Base-by-base conservation (phyloP, 257 asterid species). In the Rauvolfia tetraphylla region DNA sequence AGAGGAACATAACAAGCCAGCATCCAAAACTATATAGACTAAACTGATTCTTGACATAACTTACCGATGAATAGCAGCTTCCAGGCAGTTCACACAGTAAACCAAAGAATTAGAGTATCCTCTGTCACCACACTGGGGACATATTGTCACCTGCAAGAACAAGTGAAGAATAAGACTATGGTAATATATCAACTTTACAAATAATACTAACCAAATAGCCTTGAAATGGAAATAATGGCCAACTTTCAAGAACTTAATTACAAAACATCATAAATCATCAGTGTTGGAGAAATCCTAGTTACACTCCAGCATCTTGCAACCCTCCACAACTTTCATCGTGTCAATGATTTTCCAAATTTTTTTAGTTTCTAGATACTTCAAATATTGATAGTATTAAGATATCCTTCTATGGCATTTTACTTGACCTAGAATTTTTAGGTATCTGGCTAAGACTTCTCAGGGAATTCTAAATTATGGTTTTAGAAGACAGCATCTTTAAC, bases 11-110 rank as follows among this genome's bases (percentile, higher is more conserved):
- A 57, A 7, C 41, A 12, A 41, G 7, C 20, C 7, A 78, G 39
- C 15, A 17, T 48, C 59, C 29, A 29, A 71, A 71, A 56, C 41
- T 8, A 65, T 14, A 61, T 34, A 62, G 22, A 6, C 10, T 46
- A 7, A 46, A 13, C 2, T 41, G 44, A 41, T 41, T 8, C 36
- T 2, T 29, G n/a, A 63, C 22, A 58, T 27, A 57, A 79, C 86
- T 76, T 81, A 93, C 98, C 94, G 90, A 72, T 93, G 97, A 75
- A 93, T 83, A 76, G 86, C 90, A 81, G 75, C 67, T 5, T 84
- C 42, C 31, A 82, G 85, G 78, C 94, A 93, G n/a, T 68, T 83
- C 79, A 86, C 81, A 77, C 98, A 93, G 81, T 86, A 83, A 22
- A 89, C 82, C 22, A 85, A 80, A 14, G 96, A 88, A 79, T 87